Evolutionary conservation across 306 rosid species (phyloP).

Genomic region (Gastrolobium villosum): DNA sequence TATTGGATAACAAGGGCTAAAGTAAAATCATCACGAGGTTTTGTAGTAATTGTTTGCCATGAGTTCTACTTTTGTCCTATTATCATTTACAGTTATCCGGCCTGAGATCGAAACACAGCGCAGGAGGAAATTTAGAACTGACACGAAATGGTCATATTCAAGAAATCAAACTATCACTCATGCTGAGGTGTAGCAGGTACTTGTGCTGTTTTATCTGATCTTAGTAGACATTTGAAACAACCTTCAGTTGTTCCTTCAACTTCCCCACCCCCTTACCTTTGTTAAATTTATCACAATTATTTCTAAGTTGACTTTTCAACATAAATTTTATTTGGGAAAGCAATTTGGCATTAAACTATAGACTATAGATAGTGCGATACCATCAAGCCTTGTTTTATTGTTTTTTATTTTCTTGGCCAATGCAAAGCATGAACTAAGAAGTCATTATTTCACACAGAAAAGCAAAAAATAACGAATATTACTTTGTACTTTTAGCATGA

Average conservation of each 20-base stretch:
- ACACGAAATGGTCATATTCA: neutral
- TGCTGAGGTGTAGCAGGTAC: neutral
- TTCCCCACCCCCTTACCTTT: neutral
- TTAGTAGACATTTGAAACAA: neutral
- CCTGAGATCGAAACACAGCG: neutral
- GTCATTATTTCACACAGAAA: neutral
- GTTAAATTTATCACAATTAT: neutral
- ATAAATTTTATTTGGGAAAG: neutral
- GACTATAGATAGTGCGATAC: neutral
- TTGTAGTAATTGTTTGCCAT: slow-evolving; percentile 15
- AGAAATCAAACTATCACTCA: slow-evolving; percentile 1
- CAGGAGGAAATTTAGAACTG: neutral
- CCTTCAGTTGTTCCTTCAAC: neutral
- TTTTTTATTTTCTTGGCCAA: neutral
- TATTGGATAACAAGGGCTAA: neutral
- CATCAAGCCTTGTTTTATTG: neutral
- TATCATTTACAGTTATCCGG: slow-evolving; percentile 19
- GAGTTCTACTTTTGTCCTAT: neutral
- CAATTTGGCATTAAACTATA: neutral
- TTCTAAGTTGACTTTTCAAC: slow-evolving; percentile 11
- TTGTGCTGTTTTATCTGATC: neutral
- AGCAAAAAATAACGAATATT: neutral
- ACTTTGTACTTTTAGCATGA: neutral
- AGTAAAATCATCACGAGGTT: neutral
- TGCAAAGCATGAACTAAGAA: neutral